These are phyloP conservation scores for Herpetomonas tarakana DNA, from an alignment of 208 protist genomes.

Conservation along the genomic window DNA sequence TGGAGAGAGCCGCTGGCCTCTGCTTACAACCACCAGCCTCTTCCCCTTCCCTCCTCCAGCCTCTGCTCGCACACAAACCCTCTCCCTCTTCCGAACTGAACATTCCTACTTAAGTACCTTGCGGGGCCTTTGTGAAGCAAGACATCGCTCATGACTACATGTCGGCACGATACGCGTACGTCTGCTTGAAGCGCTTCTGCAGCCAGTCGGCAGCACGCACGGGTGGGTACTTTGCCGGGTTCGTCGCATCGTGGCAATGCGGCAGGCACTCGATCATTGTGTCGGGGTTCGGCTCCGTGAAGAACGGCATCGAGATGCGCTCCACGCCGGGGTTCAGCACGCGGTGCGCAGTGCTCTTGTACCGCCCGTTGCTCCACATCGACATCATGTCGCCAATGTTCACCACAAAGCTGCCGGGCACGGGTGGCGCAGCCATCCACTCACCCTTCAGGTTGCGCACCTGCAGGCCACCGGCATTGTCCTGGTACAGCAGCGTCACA, in stretches of 20 bases:
- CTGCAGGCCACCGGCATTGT: slow-evolving; percentile 48
- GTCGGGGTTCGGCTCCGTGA: slow-evolving; percentile 76
- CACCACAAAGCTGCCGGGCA: slow-evolving; percentile 69
- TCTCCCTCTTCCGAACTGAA: too few relatives aligned
- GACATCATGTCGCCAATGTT: slow-evolving; percentile 90
- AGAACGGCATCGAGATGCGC: slow-evolving; percentile 82
- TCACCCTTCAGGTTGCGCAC: slow-evolving; percentile 50
- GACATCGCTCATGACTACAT: too few relatives aligned
- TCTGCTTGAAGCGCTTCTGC: slow-evolving; percentile 67
- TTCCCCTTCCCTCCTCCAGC: too few relatives aligned
- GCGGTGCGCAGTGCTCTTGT: slow-evolving; percentile 71
- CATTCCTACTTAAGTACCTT: too few relatives aligned
- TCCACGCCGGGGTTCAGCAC: slow-evolving; percentile 66
- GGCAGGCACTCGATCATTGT: slow-evolving; percentile 58
- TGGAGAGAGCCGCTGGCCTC: too few relatives aligned
- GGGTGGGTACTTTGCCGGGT: slow-evolving; percentile 56
- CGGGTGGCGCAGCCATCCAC: slow-evolving; percentile 59
- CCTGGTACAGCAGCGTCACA: slow-evolving; percentile 80
- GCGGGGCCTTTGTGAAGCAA: too few relatives aligned
- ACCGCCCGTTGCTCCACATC: slow-evolving; percentile 77
- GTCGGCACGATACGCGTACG: slow-evolving; percentile 46
- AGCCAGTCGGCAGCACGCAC: slow-evolving; percentile 62
- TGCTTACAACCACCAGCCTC: too few relatives aligned
- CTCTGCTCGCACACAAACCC: too few relatives aligned
- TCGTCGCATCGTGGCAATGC: slow-evolving; percentile 51